A percentile compares a stretch with the other conserved stretches of the same genome.
These are phyloP conservation scores for Ramalina peruviana DNA, from an alignment of 495 filamentous ascomycete species.

Conservation along the genomic window DNA sequence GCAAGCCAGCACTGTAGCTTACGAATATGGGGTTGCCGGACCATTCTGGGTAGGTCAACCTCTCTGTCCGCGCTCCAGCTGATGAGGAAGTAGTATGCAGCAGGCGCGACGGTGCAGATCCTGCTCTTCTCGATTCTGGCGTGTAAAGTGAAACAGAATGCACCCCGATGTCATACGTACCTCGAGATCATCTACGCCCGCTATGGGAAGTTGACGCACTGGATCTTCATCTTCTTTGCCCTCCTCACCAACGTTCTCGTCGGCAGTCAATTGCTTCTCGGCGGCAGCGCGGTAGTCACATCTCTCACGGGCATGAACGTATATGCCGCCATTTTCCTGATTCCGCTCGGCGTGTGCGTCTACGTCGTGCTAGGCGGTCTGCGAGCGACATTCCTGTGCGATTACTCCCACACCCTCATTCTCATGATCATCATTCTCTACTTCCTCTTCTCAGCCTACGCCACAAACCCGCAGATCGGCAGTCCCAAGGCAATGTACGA, in stretches of 20 bases:
- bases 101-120: slow-evolving; percentile 30
- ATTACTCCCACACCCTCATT: slow-evolving; percentile 33
- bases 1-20: slow-evolving; percentile 32
- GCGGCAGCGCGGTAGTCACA: slow-evolving; percentile 28
- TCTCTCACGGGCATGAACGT: slow-evolving; percentile 33
- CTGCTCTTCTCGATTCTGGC: slow-evolving; percentile 29
- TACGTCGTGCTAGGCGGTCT: slow-evolving; percentile 33
- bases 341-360: slow-evolving; percentile 26
- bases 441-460: slow-evolving; percentile 35
- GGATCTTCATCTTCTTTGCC: slow-evolving; percentile 27
- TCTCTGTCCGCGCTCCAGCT: not conserved
- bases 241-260: slow-evolving; percentile 34
- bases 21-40: slow-evolving; percentile 34
- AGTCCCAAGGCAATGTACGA: slow-evolving; percentile 32
- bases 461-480: slow-evolving; percentile 31
- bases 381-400: slow-evolving; percentile 23
- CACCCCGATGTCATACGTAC: slow-evolving; percentile 27
- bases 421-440: slow-evolving; percentile 28
- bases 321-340: slow-evolving; percentile 30
- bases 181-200: slow-evolving; percentile 26
- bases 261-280: slow-evolving; percentile 25
- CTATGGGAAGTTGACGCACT: slow-evolving; percentile 25
- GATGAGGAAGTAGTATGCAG: slow-evolving; percentile 16
- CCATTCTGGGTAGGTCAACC: slow-evolving; percentile 26
- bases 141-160: slow-evolving; percentile 28